A percentile compares a stretch with the other conserved stretches of the same genome.
These are phyloP conservation scores for Candolleomyces efflorescens DNA, from an alignment of 768 basidiomycete genomes.

Conservation along the genomic window DNA sequence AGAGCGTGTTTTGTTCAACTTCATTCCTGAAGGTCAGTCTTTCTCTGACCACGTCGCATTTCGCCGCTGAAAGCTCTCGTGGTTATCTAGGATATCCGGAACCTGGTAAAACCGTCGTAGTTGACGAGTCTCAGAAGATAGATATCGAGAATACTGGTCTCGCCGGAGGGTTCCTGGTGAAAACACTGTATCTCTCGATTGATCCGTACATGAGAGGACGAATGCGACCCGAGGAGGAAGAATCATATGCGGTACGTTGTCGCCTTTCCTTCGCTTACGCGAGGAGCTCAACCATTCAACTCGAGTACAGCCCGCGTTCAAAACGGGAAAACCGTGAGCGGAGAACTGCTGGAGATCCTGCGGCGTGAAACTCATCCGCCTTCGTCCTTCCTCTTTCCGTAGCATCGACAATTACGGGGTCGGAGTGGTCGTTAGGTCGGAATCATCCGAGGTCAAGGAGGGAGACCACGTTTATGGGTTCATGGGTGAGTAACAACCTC, in stretches of 20 bases:
- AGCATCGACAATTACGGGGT: slow-evolving; percentile 23
- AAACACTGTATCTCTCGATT: slow-evolving; percentile 38
- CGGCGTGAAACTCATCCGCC: neutral
- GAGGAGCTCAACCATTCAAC: neutral
- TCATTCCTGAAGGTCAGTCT: no score
- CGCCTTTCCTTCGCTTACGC: neutral
- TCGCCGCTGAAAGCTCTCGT: no score
- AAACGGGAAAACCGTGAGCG: neutral
- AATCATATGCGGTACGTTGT: slow-evolving; percentile 16
- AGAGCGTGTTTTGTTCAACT: no score
- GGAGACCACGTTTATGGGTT: slow-evolving; percentile 8
- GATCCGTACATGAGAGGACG: slow-evolving; percentile 40
- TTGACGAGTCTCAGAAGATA: slow-evolving; percentile 36
- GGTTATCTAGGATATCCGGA: slow-evolving; percentile 20
- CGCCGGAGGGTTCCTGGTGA: slow-evolving; percentile 37
- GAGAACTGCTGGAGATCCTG: neutral
- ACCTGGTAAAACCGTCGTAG: slow-evolving; percentile 34
- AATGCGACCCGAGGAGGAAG: slow-evolving; percentile 26
- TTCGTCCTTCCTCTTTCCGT: slow-evolving; percentile 5
- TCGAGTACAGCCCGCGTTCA: neutral
- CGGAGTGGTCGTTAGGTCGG: slow-evolving; percentile 19
- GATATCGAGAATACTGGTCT: slow-evolving; percentile 35
- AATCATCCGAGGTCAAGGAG: slow-evolving; percentile 16
- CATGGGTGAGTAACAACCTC: slow-evolving; percentile 1
- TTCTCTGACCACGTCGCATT: no score